Base-by-base conservation (phyloP, 2,329 filamentous ascomycete genomes). In the Alternaria novae-zelandiae region DNA sequence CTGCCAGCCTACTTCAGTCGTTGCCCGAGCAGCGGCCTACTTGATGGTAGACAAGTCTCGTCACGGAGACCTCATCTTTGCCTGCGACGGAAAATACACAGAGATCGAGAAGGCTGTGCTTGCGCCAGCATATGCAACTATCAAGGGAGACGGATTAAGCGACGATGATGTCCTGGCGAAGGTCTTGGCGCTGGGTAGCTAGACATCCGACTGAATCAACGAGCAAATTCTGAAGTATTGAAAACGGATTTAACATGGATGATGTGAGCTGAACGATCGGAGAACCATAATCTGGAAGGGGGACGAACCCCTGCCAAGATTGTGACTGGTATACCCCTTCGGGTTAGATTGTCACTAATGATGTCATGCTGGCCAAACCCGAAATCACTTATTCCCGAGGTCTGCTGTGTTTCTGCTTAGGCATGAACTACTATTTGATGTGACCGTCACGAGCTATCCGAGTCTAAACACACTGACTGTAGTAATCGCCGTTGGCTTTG, bases 61-160 rank as follows among this genome's bases (percentile, higher is more conserved):
- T 53, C 80, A 87, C 45, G 86, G 85, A 3, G 82, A 89, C 32
- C 72, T 86, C 25, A 80, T 89, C n/a, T 86, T 85, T 65, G 80
- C 85, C 11, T 78, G 78, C 59, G 76, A 80, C 10, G 84, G 86
- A 0, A 81, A 82, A 56, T 86, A 83, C 69, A 81, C 77, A 61
- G 87, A 89, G 72, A 81, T 88, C 15, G 87, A 89, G 59, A 83
- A 87, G 62, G 71, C 69, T 5, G 57, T 73, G 6, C 57, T 73
- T 12, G 63, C 62, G 2, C 69, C 69, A 5, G 70, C 70, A 26
- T 73, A 73, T 30, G 64, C 64, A 7, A 28, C 63, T 20, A 68
- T 73, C 17, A 70, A 64, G 64, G 70, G 70, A 13, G 61, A 66
- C 9, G 55, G 57, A 17, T 54, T 61, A 12, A 73, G 70, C 20